Base-by-base conservation (phyloP, 441 rosid species). In the Adansonia rubrostipa region DNA sequence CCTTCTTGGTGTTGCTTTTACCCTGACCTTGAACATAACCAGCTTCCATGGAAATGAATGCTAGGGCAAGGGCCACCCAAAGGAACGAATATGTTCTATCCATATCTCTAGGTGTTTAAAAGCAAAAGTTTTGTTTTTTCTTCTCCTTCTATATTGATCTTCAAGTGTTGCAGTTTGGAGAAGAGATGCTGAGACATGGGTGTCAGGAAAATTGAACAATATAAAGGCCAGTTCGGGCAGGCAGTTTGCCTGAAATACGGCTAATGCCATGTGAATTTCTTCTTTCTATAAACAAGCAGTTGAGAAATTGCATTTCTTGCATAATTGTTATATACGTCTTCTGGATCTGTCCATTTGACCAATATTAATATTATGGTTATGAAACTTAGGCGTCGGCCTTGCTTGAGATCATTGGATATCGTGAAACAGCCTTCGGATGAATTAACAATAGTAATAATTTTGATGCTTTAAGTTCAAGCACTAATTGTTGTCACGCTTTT, bases 21-120 rank as follows among this genome's bases (percentile, higher is more conserved):
- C 36, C 36, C 36, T 28, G 36, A 9, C 65, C 84, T 60, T 70
- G 85, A 53, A 76, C 88, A 50, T 74, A 6, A 45, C 42, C 68
- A 6, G 80, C 87, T 19, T 82, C 89, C n/a, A 82, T 82, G 75
- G 85, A 84, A 45, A 89, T 71, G 47, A 91, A 63, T 22, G 86
- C 74, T 40, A 87, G 77, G 50, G 85, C 80, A 78, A 89, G 22
- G 51, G 82, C 82, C 51, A 74, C 84, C 70, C 84, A 81, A 82
- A 85, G 75, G 71, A 77, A 84, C 47, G 88, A 79, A 85, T 80
- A 82, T 71, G 68, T 74, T 62, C 20, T 69, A 79, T 71, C 87
- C 92, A 87, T 89, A 53, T 79, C 75, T 48, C 40, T 61, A 22
- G 24, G 5, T 71, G 47, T 71, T 51, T 1, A 67, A 36, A 24